These are phyloP conservation scores for Nakazawaea ambrosiae DNA, from an alignment of 805 yeast genomes.

Conservation along the genomic window DNA sequence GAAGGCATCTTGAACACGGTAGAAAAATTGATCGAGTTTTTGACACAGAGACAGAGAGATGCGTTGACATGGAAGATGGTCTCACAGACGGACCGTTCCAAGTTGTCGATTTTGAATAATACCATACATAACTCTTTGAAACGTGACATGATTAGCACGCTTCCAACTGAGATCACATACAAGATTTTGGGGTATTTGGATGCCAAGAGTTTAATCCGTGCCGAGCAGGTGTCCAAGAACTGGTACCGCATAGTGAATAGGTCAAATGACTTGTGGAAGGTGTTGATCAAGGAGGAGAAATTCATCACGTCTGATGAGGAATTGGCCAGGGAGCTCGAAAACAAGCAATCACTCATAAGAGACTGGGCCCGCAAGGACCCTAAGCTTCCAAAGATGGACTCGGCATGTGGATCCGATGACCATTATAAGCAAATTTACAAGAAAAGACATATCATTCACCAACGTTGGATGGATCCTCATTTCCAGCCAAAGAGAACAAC, in stretches of 20 bases:
- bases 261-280: slow-evolving; percentile 63
- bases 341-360: slow-evolving; percentile 2
- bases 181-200: slow-evolving; percentile 63
- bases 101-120: slow-evolving; percentile 54
- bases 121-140: slow-evolving; percentile 48
- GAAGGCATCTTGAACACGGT: slow-evolving; percentile 12
- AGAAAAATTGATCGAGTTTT: slow-evolving; percentile 25
- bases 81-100: slow-evolving; percentile 48
- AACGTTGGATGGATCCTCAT: slow-evolving; percentile 75
- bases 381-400: slow-evolving; percentile 12
- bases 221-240: slow-evolving; percentile 54
- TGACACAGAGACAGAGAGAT: slow-evolving; percentile 42
- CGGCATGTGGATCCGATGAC: slow-evolving; percentile 11
- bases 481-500: slow-evolving; percentile 63
- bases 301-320: slow-evolving; percentile 39
- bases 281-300: slow-evolving; percentile 54
- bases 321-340: slow-evolving; percentile 23
- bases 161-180: slow-evolving; percentile 72
- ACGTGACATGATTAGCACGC: slow-evolving; percentile 61
- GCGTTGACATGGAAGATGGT: slow-evolving; percentile 40
- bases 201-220: slow-evolving; percentile 49
- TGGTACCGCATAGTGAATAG: slow-evolving; percentile 67
- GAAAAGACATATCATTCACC: slow-evolving; percentile 46
- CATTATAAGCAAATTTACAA: slow-evolving; percentile 52
- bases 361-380: slow-evolving; percentile 14